Conservation (phyloP, 2,329 filamentous ascomycete species). For the Xylariaceae sp. region DNA sequence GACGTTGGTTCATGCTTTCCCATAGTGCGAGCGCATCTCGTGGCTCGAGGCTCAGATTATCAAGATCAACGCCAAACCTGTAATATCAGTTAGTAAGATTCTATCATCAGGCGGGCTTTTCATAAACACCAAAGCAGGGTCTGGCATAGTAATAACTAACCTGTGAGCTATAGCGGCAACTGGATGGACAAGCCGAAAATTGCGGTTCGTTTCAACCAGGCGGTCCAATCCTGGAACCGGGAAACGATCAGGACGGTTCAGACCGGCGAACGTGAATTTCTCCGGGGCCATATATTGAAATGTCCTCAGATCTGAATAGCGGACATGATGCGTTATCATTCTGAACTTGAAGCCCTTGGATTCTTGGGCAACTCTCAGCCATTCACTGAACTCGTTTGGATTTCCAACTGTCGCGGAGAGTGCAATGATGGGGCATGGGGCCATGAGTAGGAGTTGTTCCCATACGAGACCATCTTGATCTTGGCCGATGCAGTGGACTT, state of each 20-base stretch:
- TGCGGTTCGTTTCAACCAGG: conserved; percentile 36
- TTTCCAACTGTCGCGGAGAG: conserved; percentile 78
- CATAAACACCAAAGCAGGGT: neutral
- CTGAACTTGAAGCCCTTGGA: conserved; percentile 58
- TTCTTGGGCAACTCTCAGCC: conserved; percentile 61
- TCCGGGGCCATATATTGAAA: conserved; percentile 57
- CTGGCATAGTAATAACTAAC: conserved; percentile 23
- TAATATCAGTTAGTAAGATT: neutral
- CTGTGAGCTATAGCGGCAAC: conserved; percentile 57
- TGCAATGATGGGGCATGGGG: conserved; percentile 72
- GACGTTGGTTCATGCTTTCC: conserved; percentile 55
- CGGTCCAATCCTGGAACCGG: conserved; percentile 44
- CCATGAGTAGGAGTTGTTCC: conserved; percentile 70
- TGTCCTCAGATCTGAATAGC: conserved; percentile 75
- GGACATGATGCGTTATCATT: conserved; percentile 62
- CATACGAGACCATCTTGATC: conserved; percentile 70
- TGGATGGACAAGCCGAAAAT: conserved; percentile 61
- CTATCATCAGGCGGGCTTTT: neutral
- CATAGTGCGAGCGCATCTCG: conserved; percentile 65
- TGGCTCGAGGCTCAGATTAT: conserved; percentile 64
- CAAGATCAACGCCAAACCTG: conserved; percentile 54
- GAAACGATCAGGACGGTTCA: conserved; percentile 40
- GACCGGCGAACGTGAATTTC: conserved; percentile 46
- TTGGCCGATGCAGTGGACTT: conserved; percentile 75
- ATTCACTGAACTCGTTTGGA: conserved; percentile 61